Conservation (phyloP, 768 basidiomycete genomes). For the Hypsizygus marmoreus region DNA sequence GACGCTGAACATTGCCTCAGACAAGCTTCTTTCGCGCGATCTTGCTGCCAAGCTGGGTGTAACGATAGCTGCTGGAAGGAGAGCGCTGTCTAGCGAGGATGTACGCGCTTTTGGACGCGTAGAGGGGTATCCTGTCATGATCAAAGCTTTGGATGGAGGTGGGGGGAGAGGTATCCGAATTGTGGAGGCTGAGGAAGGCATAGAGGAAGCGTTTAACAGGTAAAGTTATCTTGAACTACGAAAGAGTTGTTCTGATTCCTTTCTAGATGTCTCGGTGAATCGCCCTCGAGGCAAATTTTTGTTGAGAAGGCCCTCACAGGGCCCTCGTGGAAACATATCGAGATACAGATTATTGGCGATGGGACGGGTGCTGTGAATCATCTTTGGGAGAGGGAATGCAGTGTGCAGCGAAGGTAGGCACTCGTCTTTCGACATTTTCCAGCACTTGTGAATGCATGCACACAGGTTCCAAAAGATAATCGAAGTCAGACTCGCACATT, state of each 20-base stretch:
- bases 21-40: slow-evolving; percentile 39
- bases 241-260: neutral
- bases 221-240: slow-evolving; percentile 10
- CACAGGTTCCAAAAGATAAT: slow-evolving; percentile 77
- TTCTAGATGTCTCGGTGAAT: slow-evolving; percentile 38
- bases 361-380: slow-evolving; percentile 77
- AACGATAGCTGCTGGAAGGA: slow-evolving; percentile 31
- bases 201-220: slow-evolving; percentile 75
- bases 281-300: slow-evolving; percentile 57
- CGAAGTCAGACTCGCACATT: slow-evolving; percentile 51
- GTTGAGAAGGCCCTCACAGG: slow-evolving; percentile 85
- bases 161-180: slow-evolving; percentile 91
- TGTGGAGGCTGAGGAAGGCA: slow-evolving; percentile 68
- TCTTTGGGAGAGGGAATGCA: slow-evolving; percentile 91
- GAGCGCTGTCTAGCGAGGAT: slow-evolving; percentile 26
- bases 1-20: slow-evolving; percentile 71
- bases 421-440: neutral
- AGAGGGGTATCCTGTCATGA: slow-evolving; percentile 62
- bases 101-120: slow-evolving; percentile 26
- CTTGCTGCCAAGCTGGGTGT: slow-evolving; percentile 31
- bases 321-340: slow-evolving; percentile 77
- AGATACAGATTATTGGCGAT: slow-evolving; percentile 86
- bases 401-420: slow-evolving; percentile 77
- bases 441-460: slow-evolving; percentile 1
- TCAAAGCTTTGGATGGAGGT: slow-evolving; percentile 91